Percentiles rank a stretch among this genome's conserved stretches.
These are phyloP conservation scores for Brassica carinata DNA, from an alignment of 345 rosid genomes.

Conservation along the genomic window DNA sequence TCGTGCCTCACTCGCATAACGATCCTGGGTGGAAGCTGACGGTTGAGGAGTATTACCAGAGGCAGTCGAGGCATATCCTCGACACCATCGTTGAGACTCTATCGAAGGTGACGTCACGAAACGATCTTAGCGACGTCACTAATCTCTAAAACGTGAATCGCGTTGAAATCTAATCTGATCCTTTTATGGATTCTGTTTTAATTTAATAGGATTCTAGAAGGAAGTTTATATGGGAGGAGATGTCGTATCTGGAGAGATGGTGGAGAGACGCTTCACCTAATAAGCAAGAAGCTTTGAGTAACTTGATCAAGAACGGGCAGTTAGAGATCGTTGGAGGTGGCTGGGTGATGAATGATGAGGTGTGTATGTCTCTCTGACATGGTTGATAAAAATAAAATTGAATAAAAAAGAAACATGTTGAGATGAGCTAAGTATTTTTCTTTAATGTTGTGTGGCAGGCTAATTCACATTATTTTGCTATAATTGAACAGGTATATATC, in stretches of 20 bases:
- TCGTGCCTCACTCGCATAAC: conserved; percentile 96
- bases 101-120: conserved; percentile 59
- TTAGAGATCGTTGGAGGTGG: conserved; percentile 99
- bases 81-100: conserved; percentile 84
- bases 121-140: conserved; percentile 30
- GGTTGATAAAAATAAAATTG: too few relatives aligned
- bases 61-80: conserved; percentile 76
- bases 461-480: conserved; percentile 94
- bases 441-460: conserved; percentile 66
- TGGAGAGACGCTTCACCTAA: conserved; percentile 87
- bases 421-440: conserved; percentile 27
- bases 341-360: conserved; percentile 99
- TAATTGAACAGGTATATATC: conserved; percentile 84
- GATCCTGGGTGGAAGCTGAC: conserved; percentile 99
- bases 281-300: conserved; percentile 65
- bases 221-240: conserved; percentile 99
- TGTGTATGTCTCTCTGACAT: conserved; percentile 22
- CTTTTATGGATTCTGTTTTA: too few relatives aligned
- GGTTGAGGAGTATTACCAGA: conserved; percentile 92
- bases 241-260: conserved; percentile 98
- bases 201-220: conserved; percentile 65
- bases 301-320: conserved; percentile 88
- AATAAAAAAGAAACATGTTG: neutral
- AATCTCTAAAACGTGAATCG: neutral
- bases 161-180: neutral